phyloP scores from a whole-genome alignment of 176 grass and related monocot genomes.

The Microstegium vimineum region DNA sequence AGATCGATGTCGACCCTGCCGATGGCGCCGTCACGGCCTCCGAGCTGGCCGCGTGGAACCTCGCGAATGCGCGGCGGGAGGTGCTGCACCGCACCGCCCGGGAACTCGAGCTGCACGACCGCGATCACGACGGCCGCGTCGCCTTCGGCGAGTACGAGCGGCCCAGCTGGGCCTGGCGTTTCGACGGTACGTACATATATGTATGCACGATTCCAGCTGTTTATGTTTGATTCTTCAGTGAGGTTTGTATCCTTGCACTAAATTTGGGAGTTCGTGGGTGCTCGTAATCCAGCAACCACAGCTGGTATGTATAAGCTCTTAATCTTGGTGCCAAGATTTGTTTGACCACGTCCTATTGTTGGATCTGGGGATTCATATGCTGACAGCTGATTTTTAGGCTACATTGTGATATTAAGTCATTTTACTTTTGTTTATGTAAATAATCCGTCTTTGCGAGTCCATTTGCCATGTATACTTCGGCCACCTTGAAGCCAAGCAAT shows the following conservation, averaged over 20 bases:
- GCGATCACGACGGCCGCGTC: slow-evolving; percentile 65
- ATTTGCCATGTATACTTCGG: not conserved
- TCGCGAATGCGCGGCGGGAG: slow-evolving; percentile 49
- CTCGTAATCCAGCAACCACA: not conserved
- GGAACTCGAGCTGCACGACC: slow-evolving; percentile 91
- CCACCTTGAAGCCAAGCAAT: not conserved
- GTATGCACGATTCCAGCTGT: not conserved
- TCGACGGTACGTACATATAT: slow-evolving; percentile 52
- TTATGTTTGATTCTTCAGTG: not conserved
- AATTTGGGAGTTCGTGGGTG: not conserved
- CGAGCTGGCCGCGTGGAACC: slow-evolving; percentile 81
- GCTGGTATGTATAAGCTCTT: slow-evolving; percentile 11
- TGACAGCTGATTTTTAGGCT: not conserved
- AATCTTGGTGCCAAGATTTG: slow-evolving; percentile 11
- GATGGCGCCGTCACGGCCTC: slow-evolving; percentile 57
- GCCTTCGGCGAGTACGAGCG: slow-evolving; percentile 76
- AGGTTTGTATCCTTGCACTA: slow-evolving; percentile 11
- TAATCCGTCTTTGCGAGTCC: not conserved
- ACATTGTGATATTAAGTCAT: not conserved
- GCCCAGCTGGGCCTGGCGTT: slow-evolving; percentile 77
- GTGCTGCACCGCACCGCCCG: slow-evolving; percentile 65
- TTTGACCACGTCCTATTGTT: not conserved
- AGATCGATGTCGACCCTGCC: slow-evolving; percentile 68
- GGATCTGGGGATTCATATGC: not conserved
- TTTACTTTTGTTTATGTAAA: not conserved